phyloP scores from a whole-genome alignment of 1,284 basidiomycete species.

The Fomitiporia mediterranea region DNA sequence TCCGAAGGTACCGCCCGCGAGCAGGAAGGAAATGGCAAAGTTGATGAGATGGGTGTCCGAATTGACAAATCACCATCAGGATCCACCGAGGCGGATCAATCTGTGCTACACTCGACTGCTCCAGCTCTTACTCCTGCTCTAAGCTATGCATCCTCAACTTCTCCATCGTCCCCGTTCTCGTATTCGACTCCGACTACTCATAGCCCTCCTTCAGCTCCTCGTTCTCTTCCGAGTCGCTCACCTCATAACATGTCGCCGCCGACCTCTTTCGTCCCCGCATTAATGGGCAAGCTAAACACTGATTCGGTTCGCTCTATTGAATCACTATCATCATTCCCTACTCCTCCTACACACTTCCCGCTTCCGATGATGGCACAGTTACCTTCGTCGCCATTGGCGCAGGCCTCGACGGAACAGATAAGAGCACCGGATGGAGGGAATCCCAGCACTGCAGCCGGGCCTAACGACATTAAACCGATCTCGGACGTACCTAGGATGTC shows the following conservation, averaged over 20 bases:
- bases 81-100: background rate
- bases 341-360: slow-evolving; percentile 66
- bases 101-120: slow-evolving; percentile 1
- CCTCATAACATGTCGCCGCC: slow-evolving; percentile 4
- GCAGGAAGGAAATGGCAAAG: slow-evolving; percentile 1
- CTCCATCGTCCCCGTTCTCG: slow-evolving; percentile 8
- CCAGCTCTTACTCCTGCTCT: slow-evolving; percentile 3
- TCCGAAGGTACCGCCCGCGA: background rate
- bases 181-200: background rate
- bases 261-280: slow-evolving; percentile 6
- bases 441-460: background rate
- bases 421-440: background rate
- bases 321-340: slow-evolving; percentile 65
- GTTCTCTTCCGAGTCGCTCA: slow-evolving; percentile 4
- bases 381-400: slow-evolving; percentile 9
- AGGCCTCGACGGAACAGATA: background rate
- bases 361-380: slow-evolving; percentile 40
- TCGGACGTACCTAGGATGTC: background rate
- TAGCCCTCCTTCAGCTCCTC: background rate
- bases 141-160: background rate
- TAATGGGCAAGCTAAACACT: slow-evolving; percentile 25
- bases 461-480: background rate
- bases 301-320: slow-evolving; percentile 50
- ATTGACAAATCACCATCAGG: background rate
- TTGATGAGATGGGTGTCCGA: slow-evolving; percentile 15